Percentiles rank a stretch among this genome's conserved stretches.
Evolutionary conservation across 2,329 filamentous ascomycete species (phyloP).

Genomic region (Paracoccidioides brasiliensis): DNA sequence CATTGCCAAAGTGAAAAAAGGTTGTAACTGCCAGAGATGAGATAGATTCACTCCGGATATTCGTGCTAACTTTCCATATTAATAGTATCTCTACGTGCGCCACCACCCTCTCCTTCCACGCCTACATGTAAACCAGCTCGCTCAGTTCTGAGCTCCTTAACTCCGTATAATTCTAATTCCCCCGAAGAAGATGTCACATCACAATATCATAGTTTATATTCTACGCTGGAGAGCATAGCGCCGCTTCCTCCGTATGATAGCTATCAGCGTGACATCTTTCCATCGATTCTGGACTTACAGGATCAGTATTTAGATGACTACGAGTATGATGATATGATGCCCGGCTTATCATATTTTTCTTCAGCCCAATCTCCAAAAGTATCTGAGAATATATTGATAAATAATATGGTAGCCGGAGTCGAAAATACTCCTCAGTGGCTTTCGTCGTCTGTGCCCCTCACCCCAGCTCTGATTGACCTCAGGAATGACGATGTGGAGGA

Average conservation of each 20-base stretch:
- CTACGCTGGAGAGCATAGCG: background rate
- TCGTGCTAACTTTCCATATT: background rate
- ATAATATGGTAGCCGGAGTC: background rate
- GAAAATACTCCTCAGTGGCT: background rate
- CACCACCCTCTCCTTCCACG: background rate
- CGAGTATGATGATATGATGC: background rate
- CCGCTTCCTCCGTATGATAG: background rate
- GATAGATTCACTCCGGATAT: background rate
- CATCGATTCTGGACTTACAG: background rate
- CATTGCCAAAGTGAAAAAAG: constrained; percentile 34
- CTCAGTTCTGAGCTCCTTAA: background rate
- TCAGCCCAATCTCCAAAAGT: background rate
- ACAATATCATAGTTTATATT: background rate
- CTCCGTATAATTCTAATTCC: background rate
- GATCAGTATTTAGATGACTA: background rate
- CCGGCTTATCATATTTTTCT: background rate
- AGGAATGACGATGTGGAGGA: constrained; percentile 42
- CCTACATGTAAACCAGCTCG: background rate
- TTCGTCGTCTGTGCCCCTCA: background rate
- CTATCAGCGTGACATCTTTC: background rate
- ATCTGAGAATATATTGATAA: background rate
- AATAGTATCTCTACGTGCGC: background rate
- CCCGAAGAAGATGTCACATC: background rate
- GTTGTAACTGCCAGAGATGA: constrained; percentile 15
- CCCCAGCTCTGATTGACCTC: background rate